phyloP scores from a whole-genome alignment of 495 filamentous ascomycete genomes.

The Aspergillus bridgeri region DNA sequence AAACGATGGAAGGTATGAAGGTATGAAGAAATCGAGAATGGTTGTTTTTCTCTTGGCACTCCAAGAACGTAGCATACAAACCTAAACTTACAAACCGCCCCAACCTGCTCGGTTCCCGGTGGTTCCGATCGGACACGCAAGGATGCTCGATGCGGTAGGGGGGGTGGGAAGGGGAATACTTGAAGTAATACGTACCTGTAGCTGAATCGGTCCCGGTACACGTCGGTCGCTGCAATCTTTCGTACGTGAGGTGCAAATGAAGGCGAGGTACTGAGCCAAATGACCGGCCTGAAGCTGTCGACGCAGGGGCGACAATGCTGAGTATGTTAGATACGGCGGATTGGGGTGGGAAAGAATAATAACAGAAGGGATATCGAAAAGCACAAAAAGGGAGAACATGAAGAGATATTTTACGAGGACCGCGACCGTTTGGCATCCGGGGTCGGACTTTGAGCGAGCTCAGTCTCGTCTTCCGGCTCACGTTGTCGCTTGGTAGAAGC shows the following conservation, averaged over 20 bases:
- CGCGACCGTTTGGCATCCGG: conserved; percentile 31
- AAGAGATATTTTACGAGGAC: conserved; percentile 26
- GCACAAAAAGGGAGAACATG: neutral
- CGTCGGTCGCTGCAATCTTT: neutral
- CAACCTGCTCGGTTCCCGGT: conserved; percentile 1
- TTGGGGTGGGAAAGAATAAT: neutral
- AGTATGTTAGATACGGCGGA: neutral
- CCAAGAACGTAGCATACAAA: conserved; percentile 17
- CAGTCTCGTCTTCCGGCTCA: conserved; percentile 29
- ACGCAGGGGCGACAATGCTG: neutral
- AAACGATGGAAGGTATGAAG: too few relatives aligned
- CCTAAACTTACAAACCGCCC: conserved; percentile 15
- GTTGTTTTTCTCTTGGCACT: neutral
- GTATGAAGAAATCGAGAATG: neutral
- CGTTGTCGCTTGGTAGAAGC: conserved; percentile 28
- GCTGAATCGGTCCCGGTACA: too few relatives aligned
- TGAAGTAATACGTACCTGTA: conserved; percentile 20
- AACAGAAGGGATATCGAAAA: neutral
- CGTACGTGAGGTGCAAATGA: too few relatives aligned
- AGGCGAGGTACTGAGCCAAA: neutral
- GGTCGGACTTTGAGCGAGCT: conserved; percentile 22
- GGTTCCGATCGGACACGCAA: conserved; percentile 3
- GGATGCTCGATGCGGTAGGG: conserved; percentile 5
- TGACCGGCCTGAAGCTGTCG: neutral
- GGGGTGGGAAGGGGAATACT: neutral